These are phyloP conservation scores for Monilinia fructigena DNA, from an alignment of 2,329 filamentous ascomycete genomes.

Conservation along the genomic window DNA sequence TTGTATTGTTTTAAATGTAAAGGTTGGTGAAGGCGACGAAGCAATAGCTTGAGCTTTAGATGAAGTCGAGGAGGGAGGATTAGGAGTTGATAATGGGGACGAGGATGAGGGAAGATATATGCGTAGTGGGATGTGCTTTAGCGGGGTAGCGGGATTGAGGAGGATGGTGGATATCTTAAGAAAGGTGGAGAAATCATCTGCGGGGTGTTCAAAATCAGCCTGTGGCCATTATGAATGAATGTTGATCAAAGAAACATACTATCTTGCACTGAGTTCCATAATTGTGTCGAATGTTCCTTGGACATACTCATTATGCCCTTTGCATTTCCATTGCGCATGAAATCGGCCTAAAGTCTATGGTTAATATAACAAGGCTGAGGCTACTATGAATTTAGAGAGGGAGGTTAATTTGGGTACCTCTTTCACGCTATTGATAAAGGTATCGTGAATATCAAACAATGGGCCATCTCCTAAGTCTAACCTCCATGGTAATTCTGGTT, in stretches of 20 bases:
- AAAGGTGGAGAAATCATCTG: constrained; percentile 72
- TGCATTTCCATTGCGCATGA: constrained; percentile 66
- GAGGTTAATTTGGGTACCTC: constrained; percentile 44
- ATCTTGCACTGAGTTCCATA: constrained; percentile 64
- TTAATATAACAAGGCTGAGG: constrained; percentile 13
- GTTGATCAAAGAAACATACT: constrained; percentile 45
- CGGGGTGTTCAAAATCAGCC: constrained; percentile 11
- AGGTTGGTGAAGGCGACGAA: constrained; percentile 41
- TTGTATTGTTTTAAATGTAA: constrained; percentile 72
- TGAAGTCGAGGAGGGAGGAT: constrained; percentile 44
- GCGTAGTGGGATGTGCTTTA: constrained; percentile 83
- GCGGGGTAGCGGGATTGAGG: constrained; percentile 69
- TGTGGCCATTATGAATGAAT: background rate
- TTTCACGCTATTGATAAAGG: constrained; percentile 69
- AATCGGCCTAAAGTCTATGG: constrained; percentile 47
- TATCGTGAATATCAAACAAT: constrained; percentile 54
- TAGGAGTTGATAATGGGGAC: constrained; percentile 58
- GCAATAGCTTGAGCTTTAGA: constrained; percentile 4
- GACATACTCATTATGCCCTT: constrained; percentile 71
- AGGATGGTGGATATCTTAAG: constrained; percentile 73
- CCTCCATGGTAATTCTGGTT: constrained; percentile 56
- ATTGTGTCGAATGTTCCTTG: constrained; percentile 63
- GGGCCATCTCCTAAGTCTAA: constrained; percentile 59
- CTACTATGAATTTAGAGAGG: background rate
- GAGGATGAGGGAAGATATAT: constrained; percentile 77